Conservation (phyloP, 2,329 filamentous ascomycete species). For the Magnaporthiopsis rhizophila region DNA sequence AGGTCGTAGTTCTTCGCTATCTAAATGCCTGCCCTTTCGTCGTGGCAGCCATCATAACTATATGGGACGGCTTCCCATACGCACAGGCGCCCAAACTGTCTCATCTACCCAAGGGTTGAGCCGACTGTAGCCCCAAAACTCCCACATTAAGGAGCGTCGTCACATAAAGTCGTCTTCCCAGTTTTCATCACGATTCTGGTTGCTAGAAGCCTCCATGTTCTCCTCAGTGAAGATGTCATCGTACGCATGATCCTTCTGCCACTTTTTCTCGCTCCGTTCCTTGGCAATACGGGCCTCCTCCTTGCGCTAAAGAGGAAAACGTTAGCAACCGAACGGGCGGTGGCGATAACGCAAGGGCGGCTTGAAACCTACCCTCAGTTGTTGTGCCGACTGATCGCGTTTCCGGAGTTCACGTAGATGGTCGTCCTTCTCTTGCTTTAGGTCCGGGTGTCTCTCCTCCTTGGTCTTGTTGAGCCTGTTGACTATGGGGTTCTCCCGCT, state of each 20-base stretch:
- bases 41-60: too few species aligned
- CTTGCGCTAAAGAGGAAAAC: conserved; percentile 50
- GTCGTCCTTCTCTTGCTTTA: conserved; percentile 75
- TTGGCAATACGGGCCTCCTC: conserved; percentile 66
- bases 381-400: conserved; percentile 56
- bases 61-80: too few species aligned
- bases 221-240: conserved; percentile 86
- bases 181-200: conserved; percentile 71
- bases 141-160: neutral
- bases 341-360: neutral
- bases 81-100: too few species aligned
- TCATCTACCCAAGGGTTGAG: too few species aligned
- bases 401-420: conserved; percentile 63
- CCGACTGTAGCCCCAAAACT: too few species aligned
- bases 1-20: too few species aligned
- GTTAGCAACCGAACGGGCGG: conserved; percentile 9
- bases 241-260: conserved; percentile 96
- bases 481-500: conserved; percentile 81
- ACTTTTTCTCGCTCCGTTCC: conserved; percentile 83
- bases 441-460: conserved; percentile 77
- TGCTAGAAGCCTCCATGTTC: conserved; percentile 67
- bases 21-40: too few species aligned
- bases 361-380: conserved; percentile 46
- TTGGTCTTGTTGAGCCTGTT: conserved; percentile 98
- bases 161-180: conserved; percentile 94